These are phyloP conservation scores for Starmerella apicola DNA, from an alignment of 805 yeast genomes.

Conservation along the genomic window DNA sequence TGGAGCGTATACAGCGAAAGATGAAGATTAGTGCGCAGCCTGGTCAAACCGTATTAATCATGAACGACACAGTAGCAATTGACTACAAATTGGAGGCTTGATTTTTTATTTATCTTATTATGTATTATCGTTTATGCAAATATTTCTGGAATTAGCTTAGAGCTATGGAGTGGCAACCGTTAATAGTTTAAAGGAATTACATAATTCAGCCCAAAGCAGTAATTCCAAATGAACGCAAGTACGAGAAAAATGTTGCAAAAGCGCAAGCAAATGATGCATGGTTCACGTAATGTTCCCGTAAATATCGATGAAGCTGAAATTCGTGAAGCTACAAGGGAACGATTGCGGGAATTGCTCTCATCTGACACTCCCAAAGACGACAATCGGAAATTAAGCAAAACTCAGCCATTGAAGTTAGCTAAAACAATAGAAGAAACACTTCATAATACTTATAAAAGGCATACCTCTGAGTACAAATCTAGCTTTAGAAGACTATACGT, in stretches of 20 bases:
- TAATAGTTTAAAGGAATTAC: too few species aligned
- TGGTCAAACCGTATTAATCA: slow-evolving; percentile 12
- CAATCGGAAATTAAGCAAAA: too few species aligned
- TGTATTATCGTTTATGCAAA: too few species aligned
- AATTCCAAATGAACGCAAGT: slow-evolving; percentile 13
- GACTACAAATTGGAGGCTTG: slow-evolving; percentile 17
- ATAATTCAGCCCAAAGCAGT: too few species aligned
- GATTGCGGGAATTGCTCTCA: slow-evolving; percentile 11
- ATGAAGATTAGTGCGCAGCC: slow-evolving; percentile 13
- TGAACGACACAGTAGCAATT: slow-evolving; percentile 22
- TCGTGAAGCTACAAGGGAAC: slow-evolving; percentile 15
- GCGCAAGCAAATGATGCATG: slow-evolving; percentile 9
- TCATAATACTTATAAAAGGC: slow-evolving; percentile 15
- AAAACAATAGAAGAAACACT: slow-evolving; percentile 21
- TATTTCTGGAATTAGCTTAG: too few species aligned
- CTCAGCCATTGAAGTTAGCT: slow-evolving; percentile 15
- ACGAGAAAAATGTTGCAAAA: slow-evolving; percentile 8
- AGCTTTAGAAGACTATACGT: slow-evolving; percentile 24
- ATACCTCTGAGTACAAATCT: slow-evolving; percentile 20
- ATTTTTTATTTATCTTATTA: too few species aligned
- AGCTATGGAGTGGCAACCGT: too few species aligned
- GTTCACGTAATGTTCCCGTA: neutral
- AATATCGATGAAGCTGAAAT: slow-evolving; percentile 9
- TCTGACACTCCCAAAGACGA: neutral
- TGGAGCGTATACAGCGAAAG: slow-evolving; percentile 67